Evolutionary conservation across 371 early-diverging fungal species (phyloP), one percentile per base, ranked within the genome.

Genomic region (Mucor irregularis): DNA sequence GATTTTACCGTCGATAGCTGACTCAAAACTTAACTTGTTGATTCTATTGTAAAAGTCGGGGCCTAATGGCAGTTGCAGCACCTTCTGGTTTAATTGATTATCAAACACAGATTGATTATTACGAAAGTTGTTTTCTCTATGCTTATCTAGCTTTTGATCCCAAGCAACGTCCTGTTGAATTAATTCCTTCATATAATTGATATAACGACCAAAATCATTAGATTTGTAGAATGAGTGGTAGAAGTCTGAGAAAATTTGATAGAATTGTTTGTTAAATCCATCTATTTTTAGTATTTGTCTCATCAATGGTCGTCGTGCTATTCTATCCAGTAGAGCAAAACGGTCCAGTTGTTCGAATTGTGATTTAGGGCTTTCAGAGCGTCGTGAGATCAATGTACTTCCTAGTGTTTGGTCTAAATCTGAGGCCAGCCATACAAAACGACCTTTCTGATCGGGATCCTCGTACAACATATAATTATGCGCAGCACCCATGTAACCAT

Each of bases 341-440:
- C 51, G 58, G 45, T 69, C 69, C 14, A 69, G 24, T 2, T 19
- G 22, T 1, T 56, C 26, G 0, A 51, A 56, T 9, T 25, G 19
- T n/a, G 53, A 35, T 6, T 25, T 6, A 17, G 35, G 5, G 14
- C 19, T 0, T 4, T 4, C 13, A 2, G 31, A 21, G 2, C 49
- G 37, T 10, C 29, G 46, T 2, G 54, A 34, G 11, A 61, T 48
- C 39, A 73, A 55, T 7, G 62, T 69, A 31, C 51, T 74, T 13
- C 74, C 74, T 59, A 68, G 53, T 2, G 74, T 68, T 45, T 68
- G 68, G 33, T 74, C 74, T 6, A 74, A 43, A 17, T 74, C 74
- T 9, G 71, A 62, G 4, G 74, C 39, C 13, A 70, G 14, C 74
- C 74, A 74, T 9, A 64, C 11, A 30, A 65, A 62, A 38, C 46